Evolutionary conservation across 2,329 filamentous ascomycete genomes (phyloP).

Genomic region (Beauveria brongniartii): DNA sequence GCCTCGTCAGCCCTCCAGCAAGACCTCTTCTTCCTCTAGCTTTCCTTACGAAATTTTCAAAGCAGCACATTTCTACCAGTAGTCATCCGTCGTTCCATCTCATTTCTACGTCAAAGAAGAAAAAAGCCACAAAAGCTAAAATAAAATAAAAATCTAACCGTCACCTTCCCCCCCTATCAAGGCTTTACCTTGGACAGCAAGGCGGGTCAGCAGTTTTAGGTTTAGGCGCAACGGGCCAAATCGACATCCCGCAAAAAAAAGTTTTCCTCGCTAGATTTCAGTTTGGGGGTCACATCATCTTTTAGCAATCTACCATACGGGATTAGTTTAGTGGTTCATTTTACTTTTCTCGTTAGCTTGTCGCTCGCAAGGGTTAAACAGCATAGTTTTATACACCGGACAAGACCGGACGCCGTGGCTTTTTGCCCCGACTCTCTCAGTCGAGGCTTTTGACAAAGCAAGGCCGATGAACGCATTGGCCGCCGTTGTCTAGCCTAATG

Average conservation of each 20-base stretch:
- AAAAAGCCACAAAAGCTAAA: too few relatives aligned
- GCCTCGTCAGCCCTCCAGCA: too few relatives aligned
- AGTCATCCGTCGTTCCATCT: too few relatives aligned
- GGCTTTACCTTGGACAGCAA: too few relatives aligned
- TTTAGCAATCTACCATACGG: not conserved
- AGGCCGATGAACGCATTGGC: not conserved
- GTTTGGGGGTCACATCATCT: not conserved
- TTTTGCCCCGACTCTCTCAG: not conserved
- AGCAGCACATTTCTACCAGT: too few relatives aligned
- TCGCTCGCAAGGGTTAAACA: too few relatives aligned
- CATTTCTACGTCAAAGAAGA: too few relatives aligned
- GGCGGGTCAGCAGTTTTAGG: not conserved
- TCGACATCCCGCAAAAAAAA: constrained; percentile 1
- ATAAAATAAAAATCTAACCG: too few relatives aligned
- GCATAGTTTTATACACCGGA: not conserved
- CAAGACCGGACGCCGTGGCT: not conserved
- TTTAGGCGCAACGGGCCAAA: constrained; percentile 1
- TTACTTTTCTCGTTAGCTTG: not conserved
- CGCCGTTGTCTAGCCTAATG: not conserved
- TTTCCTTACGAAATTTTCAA: too few relatives aligned
- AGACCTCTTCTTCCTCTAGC: too few relatives aligned
- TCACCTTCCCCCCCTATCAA: too few relatives aligned
- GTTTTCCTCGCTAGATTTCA: not conserved
- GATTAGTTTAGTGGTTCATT: not conserved
- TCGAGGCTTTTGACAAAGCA: not conserved